Base-by-base conservation (phyloP, 139 green algal genomes). In the Asterochloris sp. region DNA sequence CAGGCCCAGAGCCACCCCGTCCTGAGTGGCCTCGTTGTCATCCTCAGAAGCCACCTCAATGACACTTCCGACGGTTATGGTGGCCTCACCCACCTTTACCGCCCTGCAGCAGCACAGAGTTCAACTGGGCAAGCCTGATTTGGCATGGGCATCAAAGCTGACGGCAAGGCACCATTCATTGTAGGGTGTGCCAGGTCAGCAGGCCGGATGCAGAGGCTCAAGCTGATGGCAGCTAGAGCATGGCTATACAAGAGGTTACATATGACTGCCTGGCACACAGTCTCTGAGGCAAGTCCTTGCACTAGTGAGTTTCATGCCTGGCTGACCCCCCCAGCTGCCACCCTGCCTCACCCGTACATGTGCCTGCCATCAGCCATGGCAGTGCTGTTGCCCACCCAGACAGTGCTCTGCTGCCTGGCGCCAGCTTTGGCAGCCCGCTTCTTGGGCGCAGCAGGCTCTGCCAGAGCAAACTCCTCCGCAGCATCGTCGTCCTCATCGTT, bases 401-500 rank as follows among this genome's bases (percentile, higher is more conserved):
- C 68, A 28, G 76, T 75, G 76, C 85, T 84, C 62, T 74, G 73
- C 28, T 81, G 54, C 23, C 62, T 73, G 29, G 66, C 38, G 8
- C 68, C 76, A 21, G 80, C 84, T 13, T 84, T 86, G 29, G 47
- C 62, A 14, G 67, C 69, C 68, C 21, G 62, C 79, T 81, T 83
- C 62, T 76, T 78, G 28, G 75, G 12, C 23, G 73, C 47, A 12
- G 73, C 60, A 12, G 82, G 61, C 13, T 63, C 87, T 13, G 87
- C 89, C 75, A 95, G 75, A 0, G 89, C 91, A 54, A 88, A 74
- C 78, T 94, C 90, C 27, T 75, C 82, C n/a, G 61, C 79, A 6
- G 78, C 78, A 68, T 94, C 89, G 62, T 90, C 83, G 62, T 95
- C 87, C 79, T 95, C 90, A 47, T 95, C 91, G 29, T 93, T 90